These are phyloP conservation scores for Chloropicon primus DNA, from an alignment of 139 green algal genomes.

Conservation along the genomic window DNA sequence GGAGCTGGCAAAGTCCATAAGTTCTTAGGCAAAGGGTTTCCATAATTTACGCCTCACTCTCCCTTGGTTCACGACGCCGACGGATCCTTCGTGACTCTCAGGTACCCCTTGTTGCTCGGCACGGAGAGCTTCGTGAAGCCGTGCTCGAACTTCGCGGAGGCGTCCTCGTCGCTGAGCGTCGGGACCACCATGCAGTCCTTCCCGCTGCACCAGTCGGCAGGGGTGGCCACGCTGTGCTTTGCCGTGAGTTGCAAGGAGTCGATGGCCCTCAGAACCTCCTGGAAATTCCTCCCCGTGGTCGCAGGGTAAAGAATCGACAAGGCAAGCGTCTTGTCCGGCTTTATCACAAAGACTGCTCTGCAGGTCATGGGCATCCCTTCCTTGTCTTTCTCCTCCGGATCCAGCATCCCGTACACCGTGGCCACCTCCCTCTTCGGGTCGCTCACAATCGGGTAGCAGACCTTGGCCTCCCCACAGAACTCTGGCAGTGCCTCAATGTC, in stretches of 20 bases:
- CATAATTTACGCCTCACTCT: too few species aligned
- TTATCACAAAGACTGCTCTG: conserved; percentile 51
- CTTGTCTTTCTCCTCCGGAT: conserved; percentile 50
- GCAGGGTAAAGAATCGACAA: conserved; percentile 52
- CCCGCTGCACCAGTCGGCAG: conserved; percentile 44
- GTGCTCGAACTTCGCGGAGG: conserved; percentile 25
- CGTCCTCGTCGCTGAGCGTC: conserved; percentile 32
- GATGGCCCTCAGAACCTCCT: conserved; percentile 49
- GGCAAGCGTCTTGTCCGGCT: conserved; percentile 54
- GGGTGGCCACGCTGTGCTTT: conserved; percentile 41
- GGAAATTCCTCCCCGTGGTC: conserved; percentile 56
- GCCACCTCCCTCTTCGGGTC: conserved; percentile 42
- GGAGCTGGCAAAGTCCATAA: conserved; percentile 35
- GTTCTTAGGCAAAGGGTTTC: too few species aligned
- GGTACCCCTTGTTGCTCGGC: background rate
- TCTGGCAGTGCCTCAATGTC: conserved; percentile 42
- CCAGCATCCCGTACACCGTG: conserved; percentile 45
- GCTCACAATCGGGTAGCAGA: conserved; percentile 56
- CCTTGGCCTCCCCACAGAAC: conserved; percentile 7
- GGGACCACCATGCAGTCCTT: conserved; percentile 38
- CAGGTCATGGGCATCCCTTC: conserved; percentile 36
- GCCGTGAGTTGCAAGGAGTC: conserved; percentile 54
- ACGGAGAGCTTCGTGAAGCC: conserved; percentile 1
- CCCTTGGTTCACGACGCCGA: too few species aligned
- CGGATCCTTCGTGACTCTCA: background rate